Percentiles rank a stretch among this genome's conserved stretches.
Conservation (phyloP, 73 alveolate species). For the Tetrahymena borealis region DNA sequence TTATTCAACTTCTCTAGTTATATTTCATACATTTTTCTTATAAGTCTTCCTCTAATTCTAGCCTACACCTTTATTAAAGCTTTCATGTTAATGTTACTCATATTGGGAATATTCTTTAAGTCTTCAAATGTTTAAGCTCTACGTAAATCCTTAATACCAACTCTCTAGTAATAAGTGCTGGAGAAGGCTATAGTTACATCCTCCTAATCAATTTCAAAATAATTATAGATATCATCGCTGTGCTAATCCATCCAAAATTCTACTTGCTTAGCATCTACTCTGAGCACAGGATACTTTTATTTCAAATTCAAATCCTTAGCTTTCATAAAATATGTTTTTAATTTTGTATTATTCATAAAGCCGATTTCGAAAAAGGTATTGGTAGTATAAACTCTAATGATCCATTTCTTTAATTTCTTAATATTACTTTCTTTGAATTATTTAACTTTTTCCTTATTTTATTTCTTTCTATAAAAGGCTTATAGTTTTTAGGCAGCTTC, state of each 20-base stretch:
- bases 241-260: background rate
- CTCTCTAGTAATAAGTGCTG: background rate
- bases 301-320: background rate
- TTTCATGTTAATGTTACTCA: background rate
- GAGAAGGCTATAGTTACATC: background rate
- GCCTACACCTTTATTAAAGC: background rate
- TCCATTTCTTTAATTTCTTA: background rate
- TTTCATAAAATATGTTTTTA: background rate
- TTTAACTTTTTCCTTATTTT: background rate
- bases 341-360: background rate
- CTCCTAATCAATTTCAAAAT: background rate
- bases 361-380: background rate
- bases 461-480: background rate
- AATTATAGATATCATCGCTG: background rate
- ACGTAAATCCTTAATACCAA: background rate
- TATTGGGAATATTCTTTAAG: background rate
- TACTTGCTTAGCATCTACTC: background rate
- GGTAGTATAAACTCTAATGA: background rate
- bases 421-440: background rate
- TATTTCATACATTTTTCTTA: background rate
- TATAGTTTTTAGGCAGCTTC: background rate
- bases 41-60: background rate
- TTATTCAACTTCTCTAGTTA: background rate
- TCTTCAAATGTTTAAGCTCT: background rate
- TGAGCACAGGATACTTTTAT: background rate